Evolutionary conservation across 2,329 filamentous ascomycete species (phyloP).

Genomic region (Lachnellula subtilissima): DNA sequence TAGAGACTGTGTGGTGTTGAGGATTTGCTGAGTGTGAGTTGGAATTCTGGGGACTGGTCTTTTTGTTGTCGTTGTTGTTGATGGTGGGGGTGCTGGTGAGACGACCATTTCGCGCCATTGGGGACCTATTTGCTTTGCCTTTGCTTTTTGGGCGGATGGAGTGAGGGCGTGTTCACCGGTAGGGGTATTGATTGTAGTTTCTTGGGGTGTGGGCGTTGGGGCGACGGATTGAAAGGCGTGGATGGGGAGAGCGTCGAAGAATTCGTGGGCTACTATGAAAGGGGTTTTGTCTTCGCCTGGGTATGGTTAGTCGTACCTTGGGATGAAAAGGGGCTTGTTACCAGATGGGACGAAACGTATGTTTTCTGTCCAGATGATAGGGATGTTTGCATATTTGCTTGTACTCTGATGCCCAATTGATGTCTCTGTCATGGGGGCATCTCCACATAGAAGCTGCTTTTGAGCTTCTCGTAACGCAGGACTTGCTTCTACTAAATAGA

Average conservation of each 20-base stretch:
- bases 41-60: constrained; percentile 70
- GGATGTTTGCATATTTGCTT: constrained; percentile 68
- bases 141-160: constrained; percentile 20
- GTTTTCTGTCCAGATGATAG: constrained; percentile 85
- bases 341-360: constrained; percentile 24
- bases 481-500: constrained; percentile 95
- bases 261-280: constrained; percentile 95
- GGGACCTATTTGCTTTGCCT: constrained; percentile 33
- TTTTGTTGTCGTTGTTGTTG: constrained; percentile 41
- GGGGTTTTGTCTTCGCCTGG: constrained; percentile 66
- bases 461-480: constrained; percentile 71
- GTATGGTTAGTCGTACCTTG: background rate
- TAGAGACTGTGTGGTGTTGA: constrained; percentile 80
- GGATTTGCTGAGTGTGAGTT: constrained; percentile 70
- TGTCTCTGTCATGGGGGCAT: constrained; percentile 62
- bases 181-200: constrained; percentile 36
- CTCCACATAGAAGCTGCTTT: constrained; percentile 74
- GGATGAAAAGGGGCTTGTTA: constrained; percentile 5
- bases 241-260: constrained; percentile 96
- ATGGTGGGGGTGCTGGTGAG: constrained; percentile 57
- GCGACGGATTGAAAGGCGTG: constrained; percentile 83
- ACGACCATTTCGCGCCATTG: constrained; percentile 85
- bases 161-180: constrained; percentile 38
- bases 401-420: constrained; percentile 68
- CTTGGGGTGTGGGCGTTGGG: constrained; percentile 34